Conservation (phyloP, 2,329 filamentous ascomycete species). For the Periconia sp. region DNA sequence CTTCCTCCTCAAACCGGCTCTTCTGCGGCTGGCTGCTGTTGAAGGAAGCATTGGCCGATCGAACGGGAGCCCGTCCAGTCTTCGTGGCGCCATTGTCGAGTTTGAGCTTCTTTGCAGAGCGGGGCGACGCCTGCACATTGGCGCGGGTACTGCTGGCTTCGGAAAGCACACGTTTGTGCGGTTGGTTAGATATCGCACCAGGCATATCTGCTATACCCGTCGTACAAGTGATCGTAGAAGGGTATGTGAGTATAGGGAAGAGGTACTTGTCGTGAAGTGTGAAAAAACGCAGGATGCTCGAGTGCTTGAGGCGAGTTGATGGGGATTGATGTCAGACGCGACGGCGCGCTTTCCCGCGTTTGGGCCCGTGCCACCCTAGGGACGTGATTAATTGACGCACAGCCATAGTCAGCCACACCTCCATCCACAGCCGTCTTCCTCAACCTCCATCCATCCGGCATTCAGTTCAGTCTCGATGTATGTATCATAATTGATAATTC, state of each 20-base stretch:
- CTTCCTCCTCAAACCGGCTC: conserved; percentile 90
- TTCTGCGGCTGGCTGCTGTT: conserved; percentile 75
- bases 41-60: conserved; percentile 60
- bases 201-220: conserved; percentile 26
- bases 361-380: conserved; percentile 25
- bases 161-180: conserved; percentile 50
- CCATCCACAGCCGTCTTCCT: not conserved
- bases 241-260: not conserved
- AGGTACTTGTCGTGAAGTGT: not conserved
- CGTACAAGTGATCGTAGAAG: not conserved
- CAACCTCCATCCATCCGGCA: not conserved
- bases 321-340: conserved; percentile 30
- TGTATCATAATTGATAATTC: too few relatives aligned
- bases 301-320: conserved; percentile 14
- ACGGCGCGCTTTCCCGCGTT: conserved; percentile 22
- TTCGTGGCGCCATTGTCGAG: conserved; percentile 63
- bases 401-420: not conserved
- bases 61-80: conserved; percentile 65
- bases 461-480: not conserved
- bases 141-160: conserved; percentile 49
- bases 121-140: conserved; percentile 49
- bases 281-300: conserved; percentile 8
- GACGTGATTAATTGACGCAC: conserved; percentile 10
- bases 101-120: conserved; percentile 77
- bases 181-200: conserved; percentile 36